A percentile compares a stretch with the other conserved stretches of the same genome.
phyloP scores from a whole-genome alignment of 352 stramenopile species.

The Poterioochromonas sp. region DNA sequence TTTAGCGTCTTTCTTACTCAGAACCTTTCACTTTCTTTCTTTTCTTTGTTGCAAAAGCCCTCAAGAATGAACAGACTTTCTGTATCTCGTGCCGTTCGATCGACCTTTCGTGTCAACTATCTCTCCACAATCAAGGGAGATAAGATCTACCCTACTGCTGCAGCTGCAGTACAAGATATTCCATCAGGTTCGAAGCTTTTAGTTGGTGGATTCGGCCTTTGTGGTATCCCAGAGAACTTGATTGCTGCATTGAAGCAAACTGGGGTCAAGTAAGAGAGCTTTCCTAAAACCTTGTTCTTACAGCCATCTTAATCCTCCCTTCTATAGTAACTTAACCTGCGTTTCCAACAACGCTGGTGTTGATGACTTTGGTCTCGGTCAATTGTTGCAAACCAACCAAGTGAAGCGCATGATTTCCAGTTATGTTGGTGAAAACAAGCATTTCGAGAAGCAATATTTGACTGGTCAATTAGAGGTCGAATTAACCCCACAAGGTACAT shows the following conservation, averaged over 20 bases:
- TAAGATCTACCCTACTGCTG: constrained; percentile 4
- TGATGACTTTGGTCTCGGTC: constrained; percentile 81
- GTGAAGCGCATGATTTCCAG: constrained; percentile 91
- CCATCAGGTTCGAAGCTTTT: constrained; percentile 34
- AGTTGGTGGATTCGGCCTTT: constrained; percentile 77
- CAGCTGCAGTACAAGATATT: constrained; percentile 15
- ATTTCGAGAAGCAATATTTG: constrained; percentile 79
- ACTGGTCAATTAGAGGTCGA: constrained; percentile 85
- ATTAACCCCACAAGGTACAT: constrained; percentile 87
- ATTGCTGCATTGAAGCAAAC: constrained; percentile 70
- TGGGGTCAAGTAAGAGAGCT: constrained; percentile 51
- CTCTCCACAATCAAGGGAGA: too few relatives aligned
- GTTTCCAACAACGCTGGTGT: constrained; percentile 85
- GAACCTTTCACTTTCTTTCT: too few relatives aligned
- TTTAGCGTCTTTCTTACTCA: too few relatives aligned
- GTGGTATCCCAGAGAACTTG: constrained; percentile 77
- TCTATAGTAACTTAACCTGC: constrained; percentile 57
- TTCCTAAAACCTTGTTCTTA: too few relatives aligned
- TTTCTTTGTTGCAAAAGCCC: too few relatives aligned
- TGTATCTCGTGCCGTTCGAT: too few relatives aligned
- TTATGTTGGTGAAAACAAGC: constrained; percentile 91
- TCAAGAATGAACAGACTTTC: too few relatives aligned
- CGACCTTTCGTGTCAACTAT: too few relatives aligned
- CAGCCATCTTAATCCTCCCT: background rate
- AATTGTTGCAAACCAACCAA: constrained; percentile 80